Evolutionary conservation across 768 basidiomycete species (phyloP).

Genomic region (Lentinula edodes): DNA sequence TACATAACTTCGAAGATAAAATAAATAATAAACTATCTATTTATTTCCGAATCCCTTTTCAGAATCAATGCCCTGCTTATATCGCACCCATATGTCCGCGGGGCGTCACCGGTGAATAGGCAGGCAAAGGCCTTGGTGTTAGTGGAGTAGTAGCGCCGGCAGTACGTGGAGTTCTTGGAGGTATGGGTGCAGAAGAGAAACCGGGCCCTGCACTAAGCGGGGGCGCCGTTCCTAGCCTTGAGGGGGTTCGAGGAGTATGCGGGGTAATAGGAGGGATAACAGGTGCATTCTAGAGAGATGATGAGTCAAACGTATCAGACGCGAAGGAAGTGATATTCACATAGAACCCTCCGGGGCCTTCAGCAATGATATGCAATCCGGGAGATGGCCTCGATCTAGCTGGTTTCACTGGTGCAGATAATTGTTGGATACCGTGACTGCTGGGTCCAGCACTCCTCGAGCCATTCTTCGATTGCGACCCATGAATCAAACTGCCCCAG

Average conservation of each 20-base stretch:
- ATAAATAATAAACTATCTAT: not conserved
- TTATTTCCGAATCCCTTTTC: no score
- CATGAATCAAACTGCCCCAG: conserved; percentile 1
- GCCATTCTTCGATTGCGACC: conserved; percentile 1
- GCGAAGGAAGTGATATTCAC: not conserved
- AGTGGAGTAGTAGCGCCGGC: not conserved
- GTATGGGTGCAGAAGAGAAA: not conserved
- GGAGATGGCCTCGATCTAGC: not conserved
- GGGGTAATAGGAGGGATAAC: not conserved
- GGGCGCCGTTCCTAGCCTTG: not conserved
- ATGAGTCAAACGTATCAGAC: not conserved
- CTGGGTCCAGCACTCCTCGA: not conserved
- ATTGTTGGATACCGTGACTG: not conserved
- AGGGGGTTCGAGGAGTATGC: not conserved
- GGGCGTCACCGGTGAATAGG: conserved; percentile 3
- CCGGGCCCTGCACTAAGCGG: conserved; percentile 1
- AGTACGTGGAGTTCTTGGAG: not conserved
- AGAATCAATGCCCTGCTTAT: not conserved
- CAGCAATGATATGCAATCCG: not conserved
- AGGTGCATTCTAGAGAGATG: not conserved
- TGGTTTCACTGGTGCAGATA: not conserved
- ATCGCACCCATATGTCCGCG: conserved; percentile 2
- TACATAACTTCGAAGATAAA: not conserved
- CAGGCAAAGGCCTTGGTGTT: not conserved
- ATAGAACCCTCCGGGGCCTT: not conserved